Evolutionary conservation across 495 filamentous ascomycete species (phyloP), one percentile per base, ranked within the genome.

Genomic region (Penicillium desertorum): DNA sequence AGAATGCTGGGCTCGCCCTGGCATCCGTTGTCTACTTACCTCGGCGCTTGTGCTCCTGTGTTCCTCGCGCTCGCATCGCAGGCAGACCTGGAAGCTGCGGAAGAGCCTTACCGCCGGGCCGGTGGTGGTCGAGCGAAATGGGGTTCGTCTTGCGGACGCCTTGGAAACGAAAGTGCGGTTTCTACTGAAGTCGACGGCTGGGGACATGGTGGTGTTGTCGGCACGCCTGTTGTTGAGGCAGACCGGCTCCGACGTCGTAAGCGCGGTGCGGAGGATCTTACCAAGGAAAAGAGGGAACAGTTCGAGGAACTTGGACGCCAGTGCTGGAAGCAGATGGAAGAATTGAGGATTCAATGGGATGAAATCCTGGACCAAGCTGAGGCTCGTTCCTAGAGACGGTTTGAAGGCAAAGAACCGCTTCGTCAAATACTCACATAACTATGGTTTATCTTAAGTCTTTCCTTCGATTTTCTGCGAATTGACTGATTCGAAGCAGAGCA

Each of bases 241-340:
- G 78, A 84, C 63, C 69, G 79, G 51, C 57, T 53, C 17, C 74
- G 76, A 42, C 80, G 84, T 12, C 72, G 88, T 46, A 83, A 79
- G 66, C 76, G 78, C 16, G 83, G 80, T 7, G 80, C 80, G 11
- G 66, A 65, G 34, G 81, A 87, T 61, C 57, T 87, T 43, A 91
- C 85, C 3, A 63, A 69, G 52, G 89, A 93, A 70, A 76, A 75
- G 41, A 84, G 79, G 57, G 82, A 80, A 51, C 73, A 81, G 59
- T 96, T 96, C 71, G 90, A 95, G 74, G 80, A 81, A 55, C 62
- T 88, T 41, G 93, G 91, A 3, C 81, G 82, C 47, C 71, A 76
- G 62, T 87, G 82, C 62, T 98, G 94, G 94, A 79, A 63, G 68
- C 75, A 88, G 75, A 92, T 98, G 84, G 94, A 98, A 77, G 80